A percentile compares a stretch with the other conserved stretches of the same genome.
These are phyloP conservation scores for Colletotrichum destructivum DNA, from an alignment of 2,329 filamentous ascomycete species.

Conservation along the genomic window DNA sequence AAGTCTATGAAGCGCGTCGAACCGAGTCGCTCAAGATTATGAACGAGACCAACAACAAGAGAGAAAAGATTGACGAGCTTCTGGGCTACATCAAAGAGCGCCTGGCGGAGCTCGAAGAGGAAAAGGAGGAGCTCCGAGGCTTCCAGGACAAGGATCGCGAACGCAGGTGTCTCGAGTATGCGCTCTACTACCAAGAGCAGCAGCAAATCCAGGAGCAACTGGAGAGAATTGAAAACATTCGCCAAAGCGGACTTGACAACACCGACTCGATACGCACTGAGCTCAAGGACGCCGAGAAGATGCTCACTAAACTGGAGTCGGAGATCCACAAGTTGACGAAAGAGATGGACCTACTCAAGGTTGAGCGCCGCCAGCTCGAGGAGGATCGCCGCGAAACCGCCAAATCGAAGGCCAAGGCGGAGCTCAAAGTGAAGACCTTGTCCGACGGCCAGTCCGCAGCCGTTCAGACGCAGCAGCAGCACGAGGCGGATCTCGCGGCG, in stretches of 20 bases:
- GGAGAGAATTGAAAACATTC: slow-evolving; percentile 85
- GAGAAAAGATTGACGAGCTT: slow-evolving; percentile 92
- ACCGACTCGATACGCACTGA: slow-evolving; percentile 85
- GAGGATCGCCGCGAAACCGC: slow-evolving; percentile 89
- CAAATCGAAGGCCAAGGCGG: slow-evolving; percentile 85
- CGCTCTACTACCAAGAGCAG: slow-evolving; percentile 92
- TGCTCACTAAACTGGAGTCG: slow-evolving; percentile 81
- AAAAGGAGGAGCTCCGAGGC: slow-evolving; percentile 94
- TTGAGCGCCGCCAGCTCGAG: slow-evolving; percentile 90
- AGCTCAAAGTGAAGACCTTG: slow-evolving; percentile 86
- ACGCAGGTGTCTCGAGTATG: slow-evolving; percentile 92
- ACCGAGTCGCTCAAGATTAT: slow-evolving; percentile 96
- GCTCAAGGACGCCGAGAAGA: slow-evolving; percentile 84
- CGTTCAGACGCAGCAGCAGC: slow-evolving; percentile 79
- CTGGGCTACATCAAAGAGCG: slow-evolving; percentile 93
- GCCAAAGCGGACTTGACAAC: slow-evolving; percentile 86
- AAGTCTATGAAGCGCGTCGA: slow-evolving; percentile 94
- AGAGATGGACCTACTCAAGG: slow-evolving; percentile 85
- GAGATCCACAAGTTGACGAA: slow-evolving; percentile 86
- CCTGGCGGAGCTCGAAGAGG: slow-evolving; percentile 90
- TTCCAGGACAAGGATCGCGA: slow-evolving; percentile 97
- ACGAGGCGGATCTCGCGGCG: slow-evolving; percentile 79
- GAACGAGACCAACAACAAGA: slow-evolving; percentile 95
- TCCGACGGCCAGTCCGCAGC: slow-evolving; percentile 86
- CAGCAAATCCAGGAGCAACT: slow-evolving; percentile 82